Evolutionary conservation across 1,139 yeast species (phyloP).

Genomic region (Magnusiomyces tetraspermus): DNA sequence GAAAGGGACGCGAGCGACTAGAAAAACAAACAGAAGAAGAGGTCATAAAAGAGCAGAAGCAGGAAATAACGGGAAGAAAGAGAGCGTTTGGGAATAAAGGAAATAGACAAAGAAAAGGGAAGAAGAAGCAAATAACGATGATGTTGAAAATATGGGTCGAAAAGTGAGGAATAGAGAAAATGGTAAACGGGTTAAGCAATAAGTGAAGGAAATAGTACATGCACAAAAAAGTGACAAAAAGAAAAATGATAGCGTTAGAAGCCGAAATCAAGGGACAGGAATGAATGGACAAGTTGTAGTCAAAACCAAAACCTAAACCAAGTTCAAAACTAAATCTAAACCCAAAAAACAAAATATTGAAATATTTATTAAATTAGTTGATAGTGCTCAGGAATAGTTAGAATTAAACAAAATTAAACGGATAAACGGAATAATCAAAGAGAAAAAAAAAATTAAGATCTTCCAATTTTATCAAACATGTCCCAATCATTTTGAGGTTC

Average conservation of each 20-base stretch:
- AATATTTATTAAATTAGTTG: no score
- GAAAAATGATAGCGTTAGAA: neutral
- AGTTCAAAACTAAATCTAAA: no score
- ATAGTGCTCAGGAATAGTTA: no score
- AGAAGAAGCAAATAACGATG: neutral
- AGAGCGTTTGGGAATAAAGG: neutral
- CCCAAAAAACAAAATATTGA: no score
- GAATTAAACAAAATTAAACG: no score
- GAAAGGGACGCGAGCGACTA: neutral
- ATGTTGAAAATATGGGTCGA: neutral
- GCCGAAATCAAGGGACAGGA: no score
- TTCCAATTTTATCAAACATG: conserved; percentile 37
- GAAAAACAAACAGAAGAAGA: neutral
- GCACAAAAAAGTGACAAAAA: neutral
- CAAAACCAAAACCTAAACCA: no score
- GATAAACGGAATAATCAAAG: no score
- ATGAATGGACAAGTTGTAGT: no score
- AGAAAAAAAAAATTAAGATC: conserved; percentile 8
- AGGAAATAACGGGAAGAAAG: neutral
- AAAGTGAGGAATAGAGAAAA: neutral
- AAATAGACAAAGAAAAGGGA: no score
- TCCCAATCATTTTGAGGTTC: conserved; percentile 31
- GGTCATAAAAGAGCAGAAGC: neutral
- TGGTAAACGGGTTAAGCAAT: neutral
- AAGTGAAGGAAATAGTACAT: neutral